phyloP scores from a whole-genome alignment of 768 basidiomycete genomes.

The Butyriboletus loyo region DNA sequence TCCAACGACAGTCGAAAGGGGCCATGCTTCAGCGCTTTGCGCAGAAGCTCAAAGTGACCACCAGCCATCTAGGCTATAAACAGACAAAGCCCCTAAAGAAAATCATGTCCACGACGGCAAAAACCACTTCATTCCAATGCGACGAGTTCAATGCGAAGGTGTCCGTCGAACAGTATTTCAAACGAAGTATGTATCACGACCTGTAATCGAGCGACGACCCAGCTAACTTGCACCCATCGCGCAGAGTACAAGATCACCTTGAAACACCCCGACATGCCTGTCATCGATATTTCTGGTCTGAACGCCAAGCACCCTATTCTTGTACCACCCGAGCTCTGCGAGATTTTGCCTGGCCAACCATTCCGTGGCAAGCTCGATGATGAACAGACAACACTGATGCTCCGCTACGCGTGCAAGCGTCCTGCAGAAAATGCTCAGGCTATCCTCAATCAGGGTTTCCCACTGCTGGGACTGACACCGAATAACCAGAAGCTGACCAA shows the following conservation, averaged over 20 bases:
- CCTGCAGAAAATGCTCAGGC: conserved; percentile 56
- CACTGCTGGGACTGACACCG: conserved; percentile 48
- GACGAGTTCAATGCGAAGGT: conserved; percentile 52
- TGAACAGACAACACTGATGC: conserved; percentile 68
- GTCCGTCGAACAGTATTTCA: conserved; percentile 64
- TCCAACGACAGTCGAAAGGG: conserved; percentile 38
- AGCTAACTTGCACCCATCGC: conserved; percentile 2
- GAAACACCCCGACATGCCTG: conserved; percentile 46
- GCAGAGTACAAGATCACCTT: conserved; percentile 60
- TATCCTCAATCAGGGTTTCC: conserved; percentile 60
- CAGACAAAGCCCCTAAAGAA: conserved; percentile 45
- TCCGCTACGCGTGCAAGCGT: conserved; percentile 60
- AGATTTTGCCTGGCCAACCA: conserved; percentile 55
- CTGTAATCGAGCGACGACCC: not conserved
- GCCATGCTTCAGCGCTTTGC: conserved; percentile 48
- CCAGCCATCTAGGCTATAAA: conserved; percentile 53
- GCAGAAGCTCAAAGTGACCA: conserved; percentile 56
- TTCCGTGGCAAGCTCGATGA: conserved; percentile 60
- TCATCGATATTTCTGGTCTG: conserved; percentile 51
- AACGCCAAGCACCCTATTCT: conserved; percentile 32
- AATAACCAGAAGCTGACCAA: conserved; percentile 39
- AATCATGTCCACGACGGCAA: conserved; percentile 40
- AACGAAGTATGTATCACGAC: conserved; percentile 44
- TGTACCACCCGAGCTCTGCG: conserved; percentile 71
- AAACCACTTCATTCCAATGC: conserved; percentile 50